Evolutionary conservation across 192 early-diverging fungal species (phyloP), one percentile per base, ranked within the genome.

Genomic region (Umbelopsis sp.): DNA sequence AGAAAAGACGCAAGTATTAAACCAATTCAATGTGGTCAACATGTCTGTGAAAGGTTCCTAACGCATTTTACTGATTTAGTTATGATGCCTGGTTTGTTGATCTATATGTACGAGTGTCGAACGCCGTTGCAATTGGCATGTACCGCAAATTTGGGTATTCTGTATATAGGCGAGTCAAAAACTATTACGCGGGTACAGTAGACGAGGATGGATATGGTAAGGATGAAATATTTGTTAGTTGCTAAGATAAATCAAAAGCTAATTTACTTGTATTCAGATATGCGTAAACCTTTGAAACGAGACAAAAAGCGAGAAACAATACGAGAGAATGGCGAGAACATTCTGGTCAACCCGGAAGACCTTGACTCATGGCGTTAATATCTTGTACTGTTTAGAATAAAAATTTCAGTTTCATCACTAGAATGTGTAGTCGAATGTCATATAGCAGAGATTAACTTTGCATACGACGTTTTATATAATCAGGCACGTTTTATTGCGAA

Each of bases 1-100:
- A 7, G 96, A 97, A 62, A 90, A 95, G 53, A 89, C 91, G 80
- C 91, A 68, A 73, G 81, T 22, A 45, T 29, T 38, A 22, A n/a
- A 6, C 2, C 22, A 17, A 38, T 11, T 11, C 2, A 41, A 11
- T 6, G 38, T 11, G 12, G 8, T 41, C 7, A 1, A 41, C 7
- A 41, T 41, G 38, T 6, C 7, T 41, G 12, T 41, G 12, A 11
- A 11, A 41, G 38, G 7, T 41, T 41, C 38, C 12, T 3, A 41
- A 6, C 2, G 12, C 38, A 6, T 41, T 6, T 41, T 6, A 5
- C 38, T 41, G 38, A 41, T 41, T 25, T 50, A 90, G 89, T 25
- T 92, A 99, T 71, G 78, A 93, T 76, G 87, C 91, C 3, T 97
- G 91, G 73, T 97, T 96, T 86, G 96, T 99, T 3, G 97, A 99